Base-by-base conservation (phyloP, 345 rosid species). In the Kandelia obovata region DNA sequence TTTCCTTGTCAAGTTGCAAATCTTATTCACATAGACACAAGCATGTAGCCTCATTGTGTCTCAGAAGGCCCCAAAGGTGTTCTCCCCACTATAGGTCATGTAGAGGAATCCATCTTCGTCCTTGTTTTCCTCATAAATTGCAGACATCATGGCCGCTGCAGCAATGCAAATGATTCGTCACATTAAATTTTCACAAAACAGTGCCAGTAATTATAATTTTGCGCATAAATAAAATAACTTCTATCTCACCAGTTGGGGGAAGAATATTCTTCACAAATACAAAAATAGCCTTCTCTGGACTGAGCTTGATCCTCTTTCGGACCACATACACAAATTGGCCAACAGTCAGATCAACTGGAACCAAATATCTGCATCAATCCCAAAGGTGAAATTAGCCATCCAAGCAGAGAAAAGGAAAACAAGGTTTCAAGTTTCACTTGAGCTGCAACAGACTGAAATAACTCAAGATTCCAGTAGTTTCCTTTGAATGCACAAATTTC, bases 11-110 rank as follows among this genome's bases (percentile, higher is more conserved):
- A 10, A 8, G 47, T 39, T 39, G 47, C 47, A 39, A 39, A 39
- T 39, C 47, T 39, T 39, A 39, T 20, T 52, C 25, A 21, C n/a
- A 15, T 20, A 52, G n/a, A 7, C 72, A 71, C 79, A 77, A 16
- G 2, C 16, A 26, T 21, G 31, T 23, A 61, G 37, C 43, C 55
- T 60, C 58, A 51, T 71, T 62, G 65, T 31, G 10, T 69, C 72
- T 87, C 78, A 76, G 51, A 70, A 39, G 58, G 56, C 62, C 57
- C 99, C 99, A 58, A 95, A 94, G 27, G 97, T 94, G 87, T 89
- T 94, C 84, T 94, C 98, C 6, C 98, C 95, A 3, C 98, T 94
- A 90, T 91, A 94, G 43, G 92, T 89, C 98, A 91, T 94, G 84
- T 94, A 94, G 60, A 94, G 91, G 80, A 94, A 94, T 34, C 98